These are phyloP conservation scores for Ceratocystis variospora DNA, from an alignment of 2,329 filamentous ascomycete genomes.

Conservation along the genomic window DNA sequence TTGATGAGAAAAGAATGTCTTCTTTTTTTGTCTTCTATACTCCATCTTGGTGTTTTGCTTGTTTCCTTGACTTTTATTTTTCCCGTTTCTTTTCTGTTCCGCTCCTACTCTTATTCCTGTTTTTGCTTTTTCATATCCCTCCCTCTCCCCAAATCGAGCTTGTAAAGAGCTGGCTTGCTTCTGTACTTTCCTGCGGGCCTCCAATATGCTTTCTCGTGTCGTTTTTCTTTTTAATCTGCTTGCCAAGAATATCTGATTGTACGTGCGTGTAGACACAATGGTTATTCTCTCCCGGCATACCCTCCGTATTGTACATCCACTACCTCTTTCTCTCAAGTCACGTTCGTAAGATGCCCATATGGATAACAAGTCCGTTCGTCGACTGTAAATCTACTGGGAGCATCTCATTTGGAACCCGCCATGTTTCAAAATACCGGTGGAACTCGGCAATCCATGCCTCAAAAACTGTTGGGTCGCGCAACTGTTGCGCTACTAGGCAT, in stretches of 20 bases:
- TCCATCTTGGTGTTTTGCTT: neutral
- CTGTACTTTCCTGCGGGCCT: neutral
- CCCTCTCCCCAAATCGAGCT: too few relatives aligned
- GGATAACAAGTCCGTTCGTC: conserved; percentile 65
- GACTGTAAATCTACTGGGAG: conserved; percentile 46
- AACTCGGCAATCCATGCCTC: conserved; percentile 66
- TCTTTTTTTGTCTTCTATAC: neutral
- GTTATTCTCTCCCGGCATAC: neutral
- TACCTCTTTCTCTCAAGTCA: neutral
- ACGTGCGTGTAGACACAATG: neutral
- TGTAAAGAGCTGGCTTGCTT: neutral
- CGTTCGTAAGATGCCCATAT: conserved; percentile 52
- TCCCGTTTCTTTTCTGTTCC: neutral
- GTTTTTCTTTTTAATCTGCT: neutral
- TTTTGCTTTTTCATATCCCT: too few relatives aligned
- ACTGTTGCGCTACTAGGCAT: conserved; percentile 76
- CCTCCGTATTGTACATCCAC: neutral
- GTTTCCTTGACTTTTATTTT: neutral
- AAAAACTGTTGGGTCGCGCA: conserved; percentile 74
- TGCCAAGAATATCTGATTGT: neutral
- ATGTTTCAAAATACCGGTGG: conserved; percentile 51
- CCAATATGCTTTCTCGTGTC: neutral
- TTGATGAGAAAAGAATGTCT: neutral
- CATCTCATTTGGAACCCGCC: conserved; percentile 55
- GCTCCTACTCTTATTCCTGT: too few relatives aligned